Conservation (phyloP, 2,329 filamentous ascomycete genomes). For the Fusarium sp. region DNA sequence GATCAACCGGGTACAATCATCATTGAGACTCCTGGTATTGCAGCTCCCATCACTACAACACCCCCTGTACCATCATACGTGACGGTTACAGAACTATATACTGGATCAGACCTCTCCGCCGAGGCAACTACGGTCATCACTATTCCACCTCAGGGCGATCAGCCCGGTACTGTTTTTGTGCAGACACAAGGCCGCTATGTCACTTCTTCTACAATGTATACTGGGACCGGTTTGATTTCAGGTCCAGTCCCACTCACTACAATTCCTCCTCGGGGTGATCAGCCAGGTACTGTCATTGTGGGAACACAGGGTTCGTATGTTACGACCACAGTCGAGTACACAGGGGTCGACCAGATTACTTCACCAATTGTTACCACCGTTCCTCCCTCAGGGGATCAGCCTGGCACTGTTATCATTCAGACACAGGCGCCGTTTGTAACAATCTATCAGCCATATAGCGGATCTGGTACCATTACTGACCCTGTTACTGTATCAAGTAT, state of each 20-base stretch:
- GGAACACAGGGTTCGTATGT: constrained; percentile 19
- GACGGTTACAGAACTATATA: constrained; percentile 20
- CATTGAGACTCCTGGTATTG: constrained; percentile 17
- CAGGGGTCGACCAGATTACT: constrained; percentile 11
- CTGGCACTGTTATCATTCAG: constrained; percentile 24
- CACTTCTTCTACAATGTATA: constrained; percentile 17
- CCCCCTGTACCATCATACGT: constrained; percentile 20
- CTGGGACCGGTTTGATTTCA: constrained; percentile 5
- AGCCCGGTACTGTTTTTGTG: constrained; percentile 21
- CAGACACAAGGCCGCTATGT: constrained; percentile 10
- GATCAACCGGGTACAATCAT: constrained; percentile 24
- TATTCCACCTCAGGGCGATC: not conserved
- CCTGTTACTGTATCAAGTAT: constrained; percentile 25
- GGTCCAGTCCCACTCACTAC: constrained; percentile 17
- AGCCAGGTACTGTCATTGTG: constrained; percentile 21
- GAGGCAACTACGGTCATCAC: constrained; percentile 3
- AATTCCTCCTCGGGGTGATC: constrained; percentile 2
- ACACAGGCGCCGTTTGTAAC: constrained; percentile 18
- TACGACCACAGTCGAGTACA: constrained; percentile 10
- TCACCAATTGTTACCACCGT: constrained; percentile 9
- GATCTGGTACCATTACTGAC: constrained; percentile 13
- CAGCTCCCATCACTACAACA: not conserved
- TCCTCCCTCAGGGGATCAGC: constrained; percentile 7
- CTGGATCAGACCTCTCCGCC: constrained; percentile 10
- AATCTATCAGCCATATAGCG: constrained; percentile 10